Evolutionary conservation across 208 protist species (phyloP), one percentile per base, ranked within the genome.

Genomic region (Leishmania major): DNA sequence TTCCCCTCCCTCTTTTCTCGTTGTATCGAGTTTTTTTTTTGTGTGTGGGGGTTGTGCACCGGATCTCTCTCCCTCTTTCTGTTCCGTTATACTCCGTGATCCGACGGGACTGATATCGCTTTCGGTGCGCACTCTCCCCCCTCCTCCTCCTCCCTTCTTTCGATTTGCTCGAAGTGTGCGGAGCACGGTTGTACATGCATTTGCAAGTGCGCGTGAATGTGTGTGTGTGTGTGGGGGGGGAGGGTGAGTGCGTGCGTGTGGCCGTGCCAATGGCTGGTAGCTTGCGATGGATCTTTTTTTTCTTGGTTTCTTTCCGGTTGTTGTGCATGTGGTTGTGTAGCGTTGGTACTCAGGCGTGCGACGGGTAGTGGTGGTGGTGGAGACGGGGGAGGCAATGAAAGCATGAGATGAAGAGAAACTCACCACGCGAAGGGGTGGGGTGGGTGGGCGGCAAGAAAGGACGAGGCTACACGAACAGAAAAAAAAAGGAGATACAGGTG

Each of bases 81-180:
- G 76, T 55, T 69, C 67, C 40, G 31, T 69, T 75, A 55, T 35
- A 82, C 64, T 57, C 37, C 19, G 69, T 74, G n/a, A n/a, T 40
- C 62, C 5, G 62, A 67, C 15, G 62, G 28, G 25, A 31, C 31
- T 6, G 43, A 74, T 74, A 10, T 2, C 1, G 69, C 43, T 7
- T 31, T 74, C 31, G 45, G 43, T 55, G 43, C 22, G 13, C 15
- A 55, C 45, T 35, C 22, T 15, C 22, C 69, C 4, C 40, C 69
- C 22, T 19, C 22, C 69, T 22, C 22, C 17, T 31, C 22, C 69
- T 22, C 22, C 17, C 28, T 51, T 11, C 10, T 1, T 37, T 74
- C 45, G 45, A 51, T 72, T 45, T 19, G 43, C 49, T 37, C 6
- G 35, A 74, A 49, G 22, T 25, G 69, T 35, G 22, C 25, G 11